Evolutionary conservation across 2,329 filamentous ascomycete genomes (phyloP), one percentile per base, ranked within the genome.

Genomic region (Cercospora berteroae): DNA sequence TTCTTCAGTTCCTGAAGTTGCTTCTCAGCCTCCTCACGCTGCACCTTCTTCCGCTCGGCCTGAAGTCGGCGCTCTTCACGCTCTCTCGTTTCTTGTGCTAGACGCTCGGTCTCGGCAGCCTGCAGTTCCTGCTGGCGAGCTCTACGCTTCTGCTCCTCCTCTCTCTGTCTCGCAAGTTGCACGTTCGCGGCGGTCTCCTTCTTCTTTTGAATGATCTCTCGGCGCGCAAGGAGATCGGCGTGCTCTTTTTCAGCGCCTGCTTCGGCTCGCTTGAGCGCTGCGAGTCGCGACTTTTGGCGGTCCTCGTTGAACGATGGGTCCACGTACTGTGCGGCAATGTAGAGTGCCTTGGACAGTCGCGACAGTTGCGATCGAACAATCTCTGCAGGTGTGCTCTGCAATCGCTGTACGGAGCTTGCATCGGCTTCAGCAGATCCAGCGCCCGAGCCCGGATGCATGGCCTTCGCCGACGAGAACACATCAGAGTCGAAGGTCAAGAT

Each of bases 401-500:
- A 89, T 75, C 94, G 91, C 83, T 99, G 95, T 42, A 98, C 92
- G 60, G 91, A 91, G 76, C 90, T 89, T 64, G 87, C 86, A 77
- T 97, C 94, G 71, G 85, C 87, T 82, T 98, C 95, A 57, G 94
- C 92, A 64, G 94, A 97, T 68, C 94, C 94, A 69, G 92, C 89
- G 66, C 86, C 88, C 73, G 93, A 93, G 70, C 94, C 93, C 70
- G 91, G 86, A 81, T 96, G 92, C 69, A 93, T 87, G 72, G 94
- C 92, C 85, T 97, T 98, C 77, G 94, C 89, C 16, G 95, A 97
- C 39, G 95, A 97, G 85, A 99, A 98, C 72, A 99, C 93, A 80
- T 99, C 95, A 64, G 93, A 96, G 80, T 99, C 95, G 75, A 99
- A 99, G 79, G 93, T 97, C 68, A 99, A 88, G 60, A 97, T 92